Conservation (phyloP, 2,329 filamentous ascomycete species). For the Lasiodiplodia gonubiensis region DNA sequence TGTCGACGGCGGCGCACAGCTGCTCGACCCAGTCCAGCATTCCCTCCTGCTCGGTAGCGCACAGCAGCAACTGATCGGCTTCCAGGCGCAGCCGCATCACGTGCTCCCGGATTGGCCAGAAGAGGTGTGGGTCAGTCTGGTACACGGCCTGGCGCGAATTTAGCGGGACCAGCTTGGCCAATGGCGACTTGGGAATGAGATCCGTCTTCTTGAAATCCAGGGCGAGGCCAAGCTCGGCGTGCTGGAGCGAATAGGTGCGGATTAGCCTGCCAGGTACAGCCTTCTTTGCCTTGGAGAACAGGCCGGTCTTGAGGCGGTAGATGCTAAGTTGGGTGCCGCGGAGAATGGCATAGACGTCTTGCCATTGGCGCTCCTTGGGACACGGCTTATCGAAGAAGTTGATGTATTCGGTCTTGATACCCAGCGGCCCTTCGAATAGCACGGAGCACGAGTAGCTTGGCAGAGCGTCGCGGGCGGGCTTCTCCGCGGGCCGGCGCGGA, state of each 20-base stretch:
- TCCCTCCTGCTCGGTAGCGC: conserved; percentile 66
- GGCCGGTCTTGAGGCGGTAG: conserved; percentile 61
- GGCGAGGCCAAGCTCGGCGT: conserved; percentile 77
- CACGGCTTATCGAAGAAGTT: conserved; percentile 62
- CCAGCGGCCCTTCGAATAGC: conserved; percentile 42
- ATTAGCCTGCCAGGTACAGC: conserved; percentile 63
- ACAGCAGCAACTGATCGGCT: conserved; percentile 74
- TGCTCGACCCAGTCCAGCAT: conserved; percentile 73
- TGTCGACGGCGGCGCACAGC: conserved; percentile 70
- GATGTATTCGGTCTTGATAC: conserved; percentile 70
- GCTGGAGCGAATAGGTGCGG: conserved; percentile 72
- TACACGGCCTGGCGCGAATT: conserved; percentile 48
- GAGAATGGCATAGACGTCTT: conserved; percentile 66
- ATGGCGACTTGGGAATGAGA: conserved; percentile 50
- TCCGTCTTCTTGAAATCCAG: conserved; percentile 70
- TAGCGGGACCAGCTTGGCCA: conserved; percentile 53
- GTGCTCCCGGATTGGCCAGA: conserved; percentile 57
- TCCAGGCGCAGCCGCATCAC: conserved; percentile 75
- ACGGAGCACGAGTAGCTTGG: conserved; percentile 46
- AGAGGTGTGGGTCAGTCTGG: conserved; percentile 54
- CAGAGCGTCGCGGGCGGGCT: conserved; percentile 32
- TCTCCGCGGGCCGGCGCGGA: conserved; percentile 29
- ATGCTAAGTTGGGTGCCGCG: conserved; percentile 72
- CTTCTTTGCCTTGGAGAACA: conserved; percentile 44
- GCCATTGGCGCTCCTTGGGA: conserved; percentile 68